Evolutionary conservation across 805 yeast genomes (phyloP).

Genomic region (Limtongia smithiae): DNA sequence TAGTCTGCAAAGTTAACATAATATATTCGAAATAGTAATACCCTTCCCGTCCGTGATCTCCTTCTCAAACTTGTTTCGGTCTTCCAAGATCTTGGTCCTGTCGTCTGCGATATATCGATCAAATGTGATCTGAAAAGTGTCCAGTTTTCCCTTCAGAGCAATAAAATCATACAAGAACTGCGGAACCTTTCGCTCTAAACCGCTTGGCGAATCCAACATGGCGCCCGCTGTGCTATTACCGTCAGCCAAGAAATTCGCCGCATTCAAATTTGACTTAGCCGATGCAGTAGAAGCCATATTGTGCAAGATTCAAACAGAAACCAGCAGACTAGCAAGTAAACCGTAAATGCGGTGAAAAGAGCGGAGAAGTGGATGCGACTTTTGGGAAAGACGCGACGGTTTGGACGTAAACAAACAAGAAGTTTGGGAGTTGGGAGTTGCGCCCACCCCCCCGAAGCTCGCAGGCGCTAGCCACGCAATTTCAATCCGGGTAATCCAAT

Average conservation of each 20-base stretch:
- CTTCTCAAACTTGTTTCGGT: conserved; percentile 27
- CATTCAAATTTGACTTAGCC: conserved; percentile 9
- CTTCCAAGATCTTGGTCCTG: conserved; percentile 35
- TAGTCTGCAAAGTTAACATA: not conserved
- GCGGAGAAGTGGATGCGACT: not conserved
- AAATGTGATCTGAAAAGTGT: conserved; percentile 41
- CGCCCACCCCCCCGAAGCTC: too few relatives aligned
- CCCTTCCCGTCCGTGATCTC: conserved; percentile 25
- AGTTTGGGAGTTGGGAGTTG: too few relatives aligned
- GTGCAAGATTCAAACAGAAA: too few relatives aligned
- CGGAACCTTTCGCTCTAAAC: conserved; percentile 26
- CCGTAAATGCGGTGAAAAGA: not conserved
- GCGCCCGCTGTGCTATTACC: not conserved
- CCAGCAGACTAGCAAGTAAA: not conserved
- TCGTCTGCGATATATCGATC: conserved; percentile 38
- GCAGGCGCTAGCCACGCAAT: too few relatives aligned
- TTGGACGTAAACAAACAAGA: too few relatives aligned
- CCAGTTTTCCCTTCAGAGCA: conserved; percentile 40
- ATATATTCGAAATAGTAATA: not conserved
- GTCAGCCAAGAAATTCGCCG: not conserved
- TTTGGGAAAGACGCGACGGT: too few relatives aligned
- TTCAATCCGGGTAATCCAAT: too few relatives aligned
- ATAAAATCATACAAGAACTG: conserved; percentile 36
- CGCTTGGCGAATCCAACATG: conserved; percentile 2
- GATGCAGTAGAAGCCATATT: conserved; percentile 12